Evolutionary conservation across 164 flowering plant genomes (phyloP), one percentile per base, ranked within the genome.

Genomic region (Vitis amurensis): DNA sequence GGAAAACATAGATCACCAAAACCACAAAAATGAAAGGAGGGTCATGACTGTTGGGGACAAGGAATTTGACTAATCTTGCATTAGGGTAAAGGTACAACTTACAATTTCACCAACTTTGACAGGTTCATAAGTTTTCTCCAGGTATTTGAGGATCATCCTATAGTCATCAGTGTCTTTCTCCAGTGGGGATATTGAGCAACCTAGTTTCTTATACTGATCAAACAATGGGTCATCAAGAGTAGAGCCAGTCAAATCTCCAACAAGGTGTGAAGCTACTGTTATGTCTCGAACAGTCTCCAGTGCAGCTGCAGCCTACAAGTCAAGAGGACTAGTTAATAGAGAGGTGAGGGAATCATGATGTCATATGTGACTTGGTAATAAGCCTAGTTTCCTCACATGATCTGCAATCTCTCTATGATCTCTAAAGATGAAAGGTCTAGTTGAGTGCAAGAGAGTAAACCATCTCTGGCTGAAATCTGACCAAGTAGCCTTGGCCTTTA

Each of bases 91-190:
- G 47, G 17, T 50, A 13, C 14, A 48, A 37, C 80, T 77, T 78
- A 94, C 97, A 57, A 87, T 75, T 13, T 87, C 94, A 11, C 84
- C 92, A 5, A 88, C 75, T 80, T 78, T 83, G 64, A 84, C 69
- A 48, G 97, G 94, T 29, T 94, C 94, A 64, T 92, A 89, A 0
- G 97, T 94, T 60, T 77, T 90, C 77, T 91, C 89, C 48, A 92
- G 76, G 78, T 90, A 94, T 1, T 82, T 86, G 10, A 80, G 55
- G 16, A 92, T 86, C 93, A 92, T 88, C 77, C 84, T 80, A 80
- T 88, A 90, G 67, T 92, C 97, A 8, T 90, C 90, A 4, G 91
- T 77, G 1, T 85, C 80, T 64, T 83, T 80, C 13, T 89, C 97
- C 53, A 92, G 6, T 0, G 87, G 82, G 29, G 73, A 68, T 31